Evolutionary conservation across 192 early-diverging fungal genomes (phyloP), one percentile per base, ranked within the genome.

Genomic region (Coemansia umbellata): DNA sequence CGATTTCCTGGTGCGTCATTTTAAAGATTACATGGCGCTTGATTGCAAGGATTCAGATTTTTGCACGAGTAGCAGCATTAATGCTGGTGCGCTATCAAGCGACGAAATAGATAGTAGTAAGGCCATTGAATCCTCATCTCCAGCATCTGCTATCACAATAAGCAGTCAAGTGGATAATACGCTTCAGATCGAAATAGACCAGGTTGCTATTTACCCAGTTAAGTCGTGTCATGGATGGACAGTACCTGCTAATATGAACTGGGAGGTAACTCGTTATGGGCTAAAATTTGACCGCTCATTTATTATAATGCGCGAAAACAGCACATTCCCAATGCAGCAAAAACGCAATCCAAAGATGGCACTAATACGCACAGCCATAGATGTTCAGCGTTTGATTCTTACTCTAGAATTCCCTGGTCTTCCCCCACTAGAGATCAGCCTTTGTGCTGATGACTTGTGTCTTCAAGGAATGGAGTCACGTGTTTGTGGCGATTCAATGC

Each of bases 211-310:
- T n/a, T 87, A 81, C 37, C 91, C 91, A 0, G 80, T 94, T 52
- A 94, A 94, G 64, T 88, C 88, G 23, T 94, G 91, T 55, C 83
- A 85, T 71, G 73, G 73, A 50, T 60, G 78, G 66, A 22, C 17
- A 6, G 66, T 75, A 22, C 61, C 72, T 17, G 13, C 36, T 7
- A 35, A 43, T 19, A 49, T 28, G 43, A 22, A 57, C 1, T 75
- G 72, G 72, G 57, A 57, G 47, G 39, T 75, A 13, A 75, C 72
- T 3, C 57, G 28, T 17, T 43, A 51, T 50, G 72, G 72, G 22
- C 60, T 75, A 5, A 31, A 13, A 23, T 69, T 57, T 17, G 72
- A 75, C 44, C 55, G 72, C 18, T 54, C 58, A 15, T 75, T 75
- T 50, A 51, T 75, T 7, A 33, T 75, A 22, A 69, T 75, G 72